phyloP scores from a whole-genome alignment of 2,329 filamentous ascomycete genomes.

The Verticillium albo-atrum region DNA sequence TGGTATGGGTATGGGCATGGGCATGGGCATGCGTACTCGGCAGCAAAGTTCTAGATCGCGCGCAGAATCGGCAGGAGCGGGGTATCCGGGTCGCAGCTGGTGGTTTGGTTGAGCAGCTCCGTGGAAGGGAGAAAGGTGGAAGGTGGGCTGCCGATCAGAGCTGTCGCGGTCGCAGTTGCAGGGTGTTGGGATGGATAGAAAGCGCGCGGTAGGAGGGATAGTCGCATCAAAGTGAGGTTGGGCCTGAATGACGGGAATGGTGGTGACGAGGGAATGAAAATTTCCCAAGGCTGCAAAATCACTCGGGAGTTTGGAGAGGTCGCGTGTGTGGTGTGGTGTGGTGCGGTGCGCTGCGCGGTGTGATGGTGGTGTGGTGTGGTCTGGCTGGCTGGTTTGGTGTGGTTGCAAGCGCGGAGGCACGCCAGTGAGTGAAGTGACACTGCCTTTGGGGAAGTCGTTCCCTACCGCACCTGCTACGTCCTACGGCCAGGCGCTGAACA shows the following conservation, averaged over 20 bases:
- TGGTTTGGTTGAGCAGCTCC: slow-evolving; percentile 2
- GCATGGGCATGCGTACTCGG: slow-evolving; percentile 1
- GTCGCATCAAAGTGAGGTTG: slow-evolving; percentile 7
- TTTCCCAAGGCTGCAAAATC: background rate
- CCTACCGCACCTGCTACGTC: background rate
- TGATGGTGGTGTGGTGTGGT: slow-evolving; percentile 2
- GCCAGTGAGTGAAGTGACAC: no score
- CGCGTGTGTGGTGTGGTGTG: slow-evolving; percentile 1
- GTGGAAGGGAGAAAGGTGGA: slow-evolving; percentile 5
- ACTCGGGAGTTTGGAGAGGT: slow-evolving; percentile 1
- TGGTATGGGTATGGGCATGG: no score
- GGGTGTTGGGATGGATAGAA: slow-evolving; percentile 1
- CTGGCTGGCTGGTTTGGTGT: slow-evolving; percentile 5
- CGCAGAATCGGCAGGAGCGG: slow-evolving; percentile 16
- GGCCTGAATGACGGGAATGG: slow-evolving; percentile 6
- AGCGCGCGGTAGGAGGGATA: slow-evolving; percentile 6
- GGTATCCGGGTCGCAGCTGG: slow-evolving; percentile 12
- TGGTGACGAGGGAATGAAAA: slow-evolving; percentile 1
- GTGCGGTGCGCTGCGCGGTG: background rate
- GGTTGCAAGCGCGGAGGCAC: background rate
- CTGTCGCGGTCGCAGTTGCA: background rate
- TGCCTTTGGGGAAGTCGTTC: background rate
- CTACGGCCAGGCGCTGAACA: background rate
- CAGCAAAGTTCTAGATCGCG: slow-evolving; percentile 16
- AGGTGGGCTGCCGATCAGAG: slow-evolving; percentile 5